Percentiles rank a stretch among this genome's conserved stretches.
Evolutionary conservation across 1,284 basidiomycete genomes (phyloP).

Genomic region (Sanghuangporus weigelae): DNA sequence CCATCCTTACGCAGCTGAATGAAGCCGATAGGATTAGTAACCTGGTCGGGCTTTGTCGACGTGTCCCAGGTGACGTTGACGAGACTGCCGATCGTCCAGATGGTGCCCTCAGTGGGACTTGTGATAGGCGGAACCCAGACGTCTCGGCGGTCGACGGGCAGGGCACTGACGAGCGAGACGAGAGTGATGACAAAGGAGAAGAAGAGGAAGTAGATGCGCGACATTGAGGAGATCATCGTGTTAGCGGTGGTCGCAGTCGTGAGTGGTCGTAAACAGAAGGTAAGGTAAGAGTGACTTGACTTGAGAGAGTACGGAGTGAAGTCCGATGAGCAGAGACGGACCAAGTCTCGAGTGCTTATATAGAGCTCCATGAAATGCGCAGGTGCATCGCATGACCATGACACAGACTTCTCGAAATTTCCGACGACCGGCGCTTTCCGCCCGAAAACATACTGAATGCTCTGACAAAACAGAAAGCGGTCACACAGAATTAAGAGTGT

Average conservation of each 20-base stretch:
- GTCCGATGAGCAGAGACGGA: neutral
- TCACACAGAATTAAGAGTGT: no score
- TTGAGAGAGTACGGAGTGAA: neutral
- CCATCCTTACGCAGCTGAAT: conserved; percentile 22
- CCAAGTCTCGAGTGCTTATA: neutral
- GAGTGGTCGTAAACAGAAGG: neutral
- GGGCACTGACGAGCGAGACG: conserved; percentile 15
- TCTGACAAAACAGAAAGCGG: neutral
- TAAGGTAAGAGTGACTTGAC: neutral
- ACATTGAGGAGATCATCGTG: conserved; percentile 8
- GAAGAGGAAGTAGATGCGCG: conserved; percentile 18
- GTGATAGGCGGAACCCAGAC: conserved; percentile 24
- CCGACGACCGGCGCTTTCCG: neutral
- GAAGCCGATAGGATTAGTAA: conserved; percentile 24
- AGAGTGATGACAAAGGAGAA: conserved; percentile 17
- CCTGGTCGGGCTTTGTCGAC: conserved; percentile 21
- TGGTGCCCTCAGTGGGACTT: conserved; percentile 23
- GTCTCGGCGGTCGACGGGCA: conserved; percentile 21
- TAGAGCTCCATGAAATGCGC: neutral
- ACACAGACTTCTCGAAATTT: neutral
- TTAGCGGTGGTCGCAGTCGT: neutral
- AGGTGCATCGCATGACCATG: neutral
- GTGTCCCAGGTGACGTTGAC: conserved; percentile 29
- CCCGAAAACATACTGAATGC: neutral
- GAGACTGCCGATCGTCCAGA: conserved; percentile 24